These are phyloP conservation scores for Emmonsiellopsis sp. DNA, from an alignment of 2,329 filamentous ascomycete species.

Conservation along the genomic window DNA sequence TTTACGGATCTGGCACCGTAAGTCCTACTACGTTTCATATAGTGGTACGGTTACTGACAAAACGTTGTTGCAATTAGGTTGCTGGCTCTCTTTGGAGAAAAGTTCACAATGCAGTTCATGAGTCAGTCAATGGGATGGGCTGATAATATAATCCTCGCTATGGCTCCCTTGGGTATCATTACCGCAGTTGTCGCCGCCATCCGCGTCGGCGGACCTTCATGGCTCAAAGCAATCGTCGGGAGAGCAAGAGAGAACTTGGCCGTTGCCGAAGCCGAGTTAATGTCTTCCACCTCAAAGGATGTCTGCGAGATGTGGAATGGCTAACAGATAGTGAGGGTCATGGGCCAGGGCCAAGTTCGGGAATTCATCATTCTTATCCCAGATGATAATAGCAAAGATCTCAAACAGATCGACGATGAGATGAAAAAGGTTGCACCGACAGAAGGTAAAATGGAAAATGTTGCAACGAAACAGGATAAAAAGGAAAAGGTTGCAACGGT, in stretches of 20 bases:
- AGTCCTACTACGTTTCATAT: neutral
- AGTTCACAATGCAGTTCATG: slow-evolving; percentile 41
- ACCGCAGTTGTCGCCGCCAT: slow-evolving; percentile 39
- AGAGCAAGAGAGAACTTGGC: slow-evolving; percentile 34
- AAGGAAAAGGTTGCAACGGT: too few relatives aligned
- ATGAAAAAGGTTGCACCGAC: neutral
- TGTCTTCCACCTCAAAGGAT: slow-evolving; percentile 27
- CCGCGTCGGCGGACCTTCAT: slow-evolving; percentile 36
- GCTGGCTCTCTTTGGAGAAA: slow-evolving; percentile 38
- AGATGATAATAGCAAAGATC: neutral
- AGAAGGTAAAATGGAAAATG: too few relatives aligned
- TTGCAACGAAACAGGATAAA: too few relatives aligned
- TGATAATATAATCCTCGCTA: slow-evolving; percentile 40
- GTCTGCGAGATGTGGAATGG: slow-evolving; percentile 19
- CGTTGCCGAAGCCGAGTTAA: slow-evolving; percentile 31
- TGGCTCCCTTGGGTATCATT: slow-evolving; percentile 39
- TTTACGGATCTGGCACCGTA: slow-evolving; percentile 17
- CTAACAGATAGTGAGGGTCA: slow-evolving; percentile 14
- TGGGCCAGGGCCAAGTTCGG: neutral
- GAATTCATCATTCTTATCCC: neutral
- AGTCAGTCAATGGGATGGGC: slow-evolving; percentile 33
- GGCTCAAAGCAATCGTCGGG: slow-evolving; percentile 38
- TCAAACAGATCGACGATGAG: neutral
- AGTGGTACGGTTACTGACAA: neutral
- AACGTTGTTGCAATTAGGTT: slow-evolving; percentile 7